Evolutionary conservation across 176 grass and related monocot species (phyloP).

Genomic region (Oryza officinalis): DNA sequence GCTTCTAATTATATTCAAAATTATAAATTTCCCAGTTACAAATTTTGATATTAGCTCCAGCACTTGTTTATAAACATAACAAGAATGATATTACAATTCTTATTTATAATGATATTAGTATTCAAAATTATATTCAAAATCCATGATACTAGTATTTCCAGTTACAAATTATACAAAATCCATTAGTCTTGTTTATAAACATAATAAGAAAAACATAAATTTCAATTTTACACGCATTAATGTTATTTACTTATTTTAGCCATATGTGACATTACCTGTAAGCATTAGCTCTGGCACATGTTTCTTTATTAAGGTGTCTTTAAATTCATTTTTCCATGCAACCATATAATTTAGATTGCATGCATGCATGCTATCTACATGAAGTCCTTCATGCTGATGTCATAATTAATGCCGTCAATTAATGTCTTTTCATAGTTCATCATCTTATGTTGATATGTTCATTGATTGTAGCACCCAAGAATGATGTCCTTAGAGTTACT

Average conservation of each 20-base stretch:
- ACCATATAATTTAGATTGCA: slow-evolving; percentile 6
- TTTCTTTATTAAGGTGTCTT: slow-evolving; percentile 8
- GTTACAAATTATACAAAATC: neutral
- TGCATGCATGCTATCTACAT: neutral
- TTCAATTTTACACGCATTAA: slow-evolving; percentile 1
- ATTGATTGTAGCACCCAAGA: neutral
- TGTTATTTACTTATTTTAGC: neutral
- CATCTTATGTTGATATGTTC: slow-evolving; percentile 24
- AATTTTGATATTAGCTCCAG: no score
- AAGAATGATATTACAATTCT: no score
- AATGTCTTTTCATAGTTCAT: neutral
- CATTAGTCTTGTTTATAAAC: neutral
- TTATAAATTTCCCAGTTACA: no score
- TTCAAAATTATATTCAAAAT: no score
- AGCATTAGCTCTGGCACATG: neutral
- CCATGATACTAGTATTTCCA: neutral
- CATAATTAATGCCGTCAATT: slow-evolving; percentile 5
- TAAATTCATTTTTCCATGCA: neutral
- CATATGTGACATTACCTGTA: neutral
- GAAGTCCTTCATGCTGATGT: slow-evolving; percentile 16
- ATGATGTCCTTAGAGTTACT: neutral
- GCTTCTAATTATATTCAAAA: neutral
- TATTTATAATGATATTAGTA: no score
- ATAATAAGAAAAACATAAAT: neutral
- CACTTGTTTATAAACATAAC: no score